Base-by-base conservation (phyloP, 331 rosid species). In the Spiraea crenata region DNA sequence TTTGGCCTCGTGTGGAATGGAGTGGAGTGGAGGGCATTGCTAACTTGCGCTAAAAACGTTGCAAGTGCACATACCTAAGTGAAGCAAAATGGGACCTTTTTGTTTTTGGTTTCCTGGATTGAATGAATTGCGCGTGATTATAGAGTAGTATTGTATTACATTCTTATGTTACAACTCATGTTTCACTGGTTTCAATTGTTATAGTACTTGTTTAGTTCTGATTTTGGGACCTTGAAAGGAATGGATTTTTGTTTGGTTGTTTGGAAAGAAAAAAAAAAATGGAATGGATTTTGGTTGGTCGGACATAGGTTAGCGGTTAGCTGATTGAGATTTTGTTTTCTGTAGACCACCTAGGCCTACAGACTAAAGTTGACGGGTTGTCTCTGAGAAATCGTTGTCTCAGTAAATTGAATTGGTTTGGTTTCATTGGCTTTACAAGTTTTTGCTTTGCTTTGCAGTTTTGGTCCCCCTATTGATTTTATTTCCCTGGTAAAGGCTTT, bases 111-210 rank as follows among this genome's bases (percentile, higher is more conserved):
- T 62, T 40, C 20, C 5, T 4, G 1, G 19, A 31, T 20, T 37
- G 78, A 55, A 60, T n/a, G 41, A 14, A 16, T 14, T 16, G 73
- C 83, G 63, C 71, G 72, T 77, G 88, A 78, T 7, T 58, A 37
- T 1, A 11, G 31, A 25, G 31, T 25, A 25, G 31, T 25, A 2
- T 25, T 25, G 31, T 25, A 25, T 25, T 25, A 25, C 31, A 25
- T 25, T 25, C 31, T 25, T 25, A 25, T 25, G 31, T 25, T 25
- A 25, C 31, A 25, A 25, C 31, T 25, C 31, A 25, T 25, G 31
- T 25, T 25, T 25, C 31, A 25, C 31, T 25, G 1, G 31, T 25
- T 25, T 25, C 31, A 25, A 2, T 25, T 25, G 31, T 25, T 25
- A 25, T 25, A 25, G 31, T 25, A 25, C 31, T 25, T 25, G 31